phyloP scores from a whole-genome alignment of 2,329 filamentous ascomycete species.

The Neopestalotiopsis clavispora region DNA sequence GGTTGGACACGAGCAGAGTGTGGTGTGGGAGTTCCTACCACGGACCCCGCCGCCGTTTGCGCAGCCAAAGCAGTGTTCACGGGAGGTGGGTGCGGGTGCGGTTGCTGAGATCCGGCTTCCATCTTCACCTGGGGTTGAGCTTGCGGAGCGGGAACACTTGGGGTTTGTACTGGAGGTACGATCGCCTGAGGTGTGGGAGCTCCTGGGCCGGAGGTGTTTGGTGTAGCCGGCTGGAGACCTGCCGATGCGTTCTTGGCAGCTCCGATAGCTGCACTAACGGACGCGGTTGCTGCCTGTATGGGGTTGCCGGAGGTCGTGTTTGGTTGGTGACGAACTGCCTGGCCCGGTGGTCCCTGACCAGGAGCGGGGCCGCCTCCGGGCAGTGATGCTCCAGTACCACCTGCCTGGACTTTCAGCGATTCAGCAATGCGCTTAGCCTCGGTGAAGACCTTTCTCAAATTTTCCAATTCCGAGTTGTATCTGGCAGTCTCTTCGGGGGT shows the following conservation, averaged over 20 bases:
- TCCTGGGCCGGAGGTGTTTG: slow-evolving; percentile 23
- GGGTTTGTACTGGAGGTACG: slow-evolving; percentile 32
- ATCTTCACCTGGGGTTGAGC: slow-evolving; percentile 38
- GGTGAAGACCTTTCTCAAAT: neutral
- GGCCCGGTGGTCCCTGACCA: slow-evolving; percentile 24
- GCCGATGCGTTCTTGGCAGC: slow-evolving; percentile 37
- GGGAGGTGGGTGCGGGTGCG: slow-evolving; percentile 44
- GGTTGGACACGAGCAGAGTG: slow-evolving; percentile 53
- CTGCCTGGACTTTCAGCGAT: neutral
- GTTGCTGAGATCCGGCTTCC: slow-evolving; percentile 37
- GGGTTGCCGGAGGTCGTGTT: slow-evolving; percentile 25
- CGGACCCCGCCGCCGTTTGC: slow-evolving; percentile 41
- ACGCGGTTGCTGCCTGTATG: slow-evolving; percentile 37
- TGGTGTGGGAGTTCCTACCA: slow-evolving; percentile 54
- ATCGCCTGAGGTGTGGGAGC: slow-evolving; percentile 27
- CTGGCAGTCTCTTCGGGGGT: slow-evolving; percentile 25
- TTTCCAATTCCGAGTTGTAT: neutral
- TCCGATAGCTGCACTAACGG: slow-evolving; percentile 38
- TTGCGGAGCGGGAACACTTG: slow-evolving; percentile 27
- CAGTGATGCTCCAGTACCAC: too few relatives aligned
- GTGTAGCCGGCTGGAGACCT: slow-evolving; percentile 29
- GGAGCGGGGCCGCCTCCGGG: slow-evolving; percentile 17
- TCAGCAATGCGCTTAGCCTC: slow-evolving; percentile 6
- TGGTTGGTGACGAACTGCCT: slow-evolving; percentile 26
- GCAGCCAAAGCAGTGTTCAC: slow-evolving; percentile 54